Conservation (phyloP, 352 stramenopile species). For the Phytophthora pluvialis region DNA sequence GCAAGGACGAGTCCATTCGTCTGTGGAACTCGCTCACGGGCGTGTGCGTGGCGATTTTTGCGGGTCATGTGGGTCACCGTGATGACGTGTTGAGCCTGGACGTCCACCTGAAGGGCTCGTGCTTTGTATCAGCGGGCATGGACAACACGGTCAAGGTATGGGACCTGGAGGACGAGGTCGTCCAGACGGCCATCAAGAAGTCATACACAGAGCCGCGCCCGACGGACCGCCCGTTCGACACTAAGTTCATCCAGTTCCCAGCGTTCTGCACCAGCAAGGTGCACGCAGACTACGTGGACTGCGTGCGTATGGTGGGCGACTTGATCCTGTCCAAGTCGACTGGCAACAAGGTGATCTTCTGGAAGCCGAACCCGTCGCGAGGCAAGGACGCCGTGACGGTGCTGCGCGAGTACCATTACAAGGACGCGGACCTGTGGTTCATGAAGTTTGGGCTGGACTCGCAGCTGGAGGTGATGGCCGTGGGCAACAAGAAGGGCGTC, state of each 20-base stretch:
- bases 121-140: constrained; percentile 91
- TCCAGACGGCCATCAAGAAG: constrained; percentile 78
- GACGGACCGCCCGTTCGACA: constrained; percentile 73
- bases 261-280: constrained; percentile 92
- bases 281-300: constrained; percentile 93
- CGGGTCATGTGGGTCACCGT: constrained; percentile 90
- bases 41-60: constrained; percentile 92
- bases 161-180: constrained; percentile 79
- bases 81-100: constrained; percentile 91
- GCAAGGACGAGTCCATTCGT: constrained; percentile 93
- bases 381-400: constrained; percentile 84
- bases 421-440: constrained; percentile 88
- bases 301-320: constrained; percentile 80
- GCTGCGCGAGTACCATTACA: constrained; percentile 83
- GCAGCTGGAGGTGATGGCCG: constrained; percentile 76
- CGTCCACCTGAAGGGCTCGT: constrained; percentile 88
- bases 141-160: constrained; percentile 96
- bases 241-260: constrained; percentile 91
- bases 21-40: constrained; percentile 93
- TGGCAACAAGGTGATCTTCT: constrained; percentile 91
- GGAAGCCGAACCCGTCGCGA: constrained; percentile 89
- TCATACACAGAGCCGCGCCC: constrained; percentile 77
- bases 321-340: constrained; percentile 86
- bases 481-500: constrained; percentile 84
- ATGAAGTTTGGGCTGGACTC: constrained; percentile 86